Evolutionary conservation across 2,329 filamentous ascomycete species (phyloP), one percentile per base, ranked within the genome.

Genomic region (Colletotrichum horii): DNA sequence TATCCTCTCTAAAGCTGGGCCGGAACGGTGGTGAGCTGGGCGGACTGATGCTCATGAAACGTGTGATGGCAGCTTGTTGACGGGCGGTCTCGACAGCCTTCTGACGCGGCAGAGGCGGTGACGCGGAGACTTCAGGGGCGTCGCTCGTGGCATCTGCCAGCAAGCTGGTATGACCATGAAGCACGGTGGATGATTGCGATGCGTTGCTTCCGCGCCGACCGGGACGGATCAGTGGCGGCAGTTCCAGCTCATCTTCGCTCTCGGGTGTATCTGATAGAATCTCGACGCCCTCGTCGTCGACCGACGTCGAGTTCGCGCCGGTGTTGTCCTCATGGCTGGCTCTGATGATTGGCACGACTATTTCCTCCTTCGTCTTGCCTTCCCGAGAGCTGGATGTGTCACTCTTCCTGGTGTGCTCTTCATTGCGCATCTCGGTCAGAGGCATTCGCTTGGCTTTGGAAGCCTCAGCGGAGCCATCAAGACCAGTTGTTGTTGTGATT

Each of bases 21-120:
- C 30, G 65, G 38, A 82, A 70, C 1, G 87, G 87, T 6, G 89
- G 89, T 7, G 89, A 90, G 80, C 87, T 89, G 4, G 88, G 87
- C 6, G 87, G 87, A 75, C 88, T 89, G 22, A 84, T 82, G 55
- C 84, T 84, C 77, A 85, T 70, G 82, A 87, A 80, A 26, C 65
- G 65, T 19, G 64, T 36, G n/a, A 43, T 55, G n/a, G 52, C 67
- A 22, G 71, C 32, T 36, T 60, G 74, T 28, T 68, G 69, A 14
- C 56, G 38, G 3, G 66, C 60, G 19, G 48, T 58, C 16, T 76
- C 71, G 16, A 28, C 24, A 60, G 43, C 60, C 12, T 80, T 80
- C 15, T 84, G 77, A n/a, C 82, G 83, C 12, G 82, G 82, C 48
- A 84, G 78, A 55, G 85, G 85, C 3, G 87, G 87, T 8, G 88